phyloP scores from a whole-genome alignment of 495 filamentous ascomycete genomes.

The Penicillium flavigenum region DNA sequence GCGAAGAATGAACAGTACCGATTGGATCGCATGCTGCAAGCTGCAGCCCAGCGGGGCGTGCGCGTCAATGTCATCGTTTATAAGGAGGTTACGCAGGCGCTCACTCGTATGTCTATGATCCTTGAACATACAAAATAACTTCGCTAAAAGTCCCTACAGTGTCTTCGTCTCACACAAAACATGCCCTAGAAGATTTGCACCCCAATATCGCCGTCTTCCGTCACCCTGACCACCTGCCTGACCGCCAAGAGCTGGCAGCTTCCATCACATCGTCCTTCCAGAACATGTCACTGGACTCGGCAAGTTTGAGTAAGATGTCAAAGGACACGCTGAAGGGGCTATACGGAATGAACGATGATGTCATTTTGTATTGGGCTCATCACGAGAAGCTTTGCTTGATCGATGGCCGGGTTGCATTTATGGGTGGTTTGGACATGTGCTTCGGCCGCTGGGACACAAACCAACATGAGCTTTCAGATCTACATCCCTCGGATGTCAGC shows the following conservation, averaged over 20 bases:
- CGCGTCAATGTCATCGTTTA: slow-evolving; percentile 90
- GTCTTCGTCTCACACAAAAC: slow-evolving; percentile 82
- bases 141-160: slow-evolving; percentile 45
- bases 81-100: slow-evolving; percentile 83
- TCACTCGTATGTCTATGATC: slow-evolving; percentile 67
- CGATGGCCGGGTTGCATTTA: slow-evolving; percentile 80
- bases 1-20: slow-evolving; percentile 80
- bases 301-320: slow-evolving; percentile 57
- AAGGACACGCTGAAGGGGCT: slow-evolving; percentile 67
- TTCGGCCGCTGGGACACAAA: slow-evolving; percentile 65
- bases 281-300: slow-evolving; percentile 51
- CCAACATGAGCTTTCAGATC: slow-evolving; percentile 80
- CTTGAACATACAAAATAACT: not conserved
- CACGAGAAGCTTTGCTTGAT: slow-evolving; percentile 91
- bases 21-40: slow-evolving; percentile 83
- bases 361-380: slow-evolving; percentile 92
- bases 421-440: slow-evolving; percentile 70
- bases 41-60: slow-evolving; percentile 85
- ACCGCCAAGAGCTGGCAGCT: slow-evolving; percentile 57
- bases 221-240: slow-evolving; percentile 86
- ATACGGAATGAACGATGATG: slow-evolving; percentile 77
- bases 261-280: slow-evolving; percentile 52
- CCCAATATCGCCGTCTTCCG: slow-evolving; percentile 89
- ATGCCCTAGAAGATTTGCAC: slow-evolving; percentile 73
- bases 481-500: slow-evolving; percentile 74